Percentiles rank a stretch among this genome's conserved stretches.
Conservation (phyloP, 345 rosid species). For the Citrus maxima region DNA sequence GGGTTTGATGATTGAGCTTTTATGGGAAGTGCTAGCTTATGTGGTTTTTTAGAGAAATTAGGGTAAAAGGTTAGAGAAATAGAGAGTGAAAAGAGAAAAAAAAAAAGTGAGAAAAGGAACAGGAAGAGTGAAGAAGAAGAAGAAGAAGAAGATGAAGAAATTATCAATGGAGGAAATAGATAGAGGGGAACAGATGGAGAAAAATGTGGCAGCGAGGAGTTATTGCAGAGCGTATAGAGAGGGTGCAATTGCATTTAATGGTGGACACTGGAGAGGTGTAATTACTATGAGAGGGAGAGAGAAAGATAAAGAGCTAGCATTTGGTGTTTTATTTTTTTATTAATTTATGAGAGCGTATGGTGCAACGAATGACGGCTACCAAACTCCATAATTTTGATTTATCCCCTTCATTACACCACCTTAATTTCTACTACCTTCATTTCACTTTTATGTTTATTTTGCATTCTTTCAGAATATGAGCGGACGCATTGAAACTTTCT, state of each 20-base stretch:
- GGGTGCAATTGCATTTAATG: constrained; percentile 81
- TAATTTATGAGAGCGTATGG: not conserved
- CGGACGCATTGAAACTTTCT: not conserved
- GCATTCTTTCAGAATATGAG: not conserved
- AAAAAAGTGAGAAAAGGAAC: not conserved
- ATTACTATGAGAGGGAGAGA: constrained; percentile 27
- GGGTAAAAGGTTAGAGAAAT: constrained; percentile 1
- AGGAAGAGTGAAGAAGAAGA: not conserved
- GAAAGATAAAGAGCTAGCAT: constrained; percentile 10
- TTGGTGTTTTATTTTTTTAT: constrained; percentile 14
- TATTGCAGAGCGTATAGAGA: constrained; percentile 67
- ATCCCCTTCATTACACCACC: not conserved
- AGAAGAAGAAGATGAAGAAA: not conserved
- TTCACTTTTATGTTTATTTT: not conserved
- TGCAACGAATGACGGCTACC: constrained; percentile 56
- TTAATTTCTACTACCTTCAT: not conserved
- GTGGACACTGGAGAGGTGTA: constrained; percentile 38
- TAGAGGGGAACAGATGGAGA: constrained; percentile 24
- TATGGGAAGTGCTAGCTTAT: constrained; percentile 14
- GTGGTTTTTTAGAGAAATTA: constrained; percentile 1
- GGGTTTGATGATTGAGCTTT: constrained; percentile 7
- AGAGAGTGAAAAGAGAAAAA: not conserved
- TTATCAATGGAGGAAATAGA: not conserved
- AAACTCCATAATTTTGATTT: constrained; percentile 16
- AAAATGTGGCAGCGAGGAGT: constrained; percentile 46